Evolutionary conservation across 306 rosid genomes (phyloP).

Genomic region (Amphicarpaea edgeworthii): DNA sequence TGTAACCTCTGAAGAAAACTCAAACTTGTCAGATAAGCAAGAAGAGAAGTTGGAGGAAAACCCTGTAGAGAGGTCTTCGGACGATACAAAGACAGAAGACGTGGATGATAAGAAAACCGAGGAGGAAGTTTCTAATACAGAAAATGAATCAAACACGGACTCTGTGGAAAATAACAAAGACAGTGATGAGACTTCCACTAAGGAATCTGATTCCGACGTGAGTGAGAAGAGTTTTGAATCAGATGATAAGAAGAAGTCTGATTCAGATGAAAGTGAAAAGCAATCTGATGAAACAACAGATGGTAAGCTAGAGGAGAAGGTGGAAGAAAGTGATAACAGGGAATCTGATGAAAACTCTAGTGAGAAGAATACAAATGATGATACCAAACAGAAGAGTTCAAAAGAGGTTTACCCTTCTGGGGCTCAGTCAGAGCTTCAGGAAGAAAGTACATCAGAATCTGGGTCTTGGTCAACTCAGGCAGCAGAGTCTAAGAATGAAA

Average conservation of each 20-base stretch:
- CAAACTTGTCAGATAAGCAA: conserved; percentile 47
- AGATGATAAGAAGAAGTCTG: conserved; percentile 60
- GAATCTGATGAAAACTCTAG: conserved; percentile 59
- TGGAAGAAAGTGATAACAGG: conserved; percentile 62
- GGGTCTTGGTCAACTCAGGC: conserved; percentile 87
- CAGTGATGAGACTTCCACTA: conserved; percentile 44
- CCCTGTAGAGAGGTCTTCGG: conserved; percentile 49
- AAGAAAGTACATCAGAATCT: conserved; percentile 68
- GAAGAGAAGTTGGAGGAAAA: conserved; percentile 56
- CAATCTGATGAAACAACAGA: conserved; percentile 56
- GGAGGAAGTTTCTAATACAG: conserved; percentile 56
- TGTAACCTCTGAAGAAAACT: conserved; percentile 54
- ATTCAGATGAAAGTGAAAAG: conserved; percentile 59
- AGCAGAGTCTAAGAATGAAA: conserved; percentile 87
- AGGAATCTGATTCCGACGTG: conserved; percentile 51
- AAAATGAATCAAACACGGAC: conserved; percentile 56
- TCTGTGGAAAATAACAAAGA: conserved; percentile 45
- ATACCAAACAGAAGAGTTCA: conserved; percentile 58
- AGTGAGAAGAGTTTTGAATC: conserved; percentile 56
- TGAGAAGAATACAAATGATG: conserved; percentile 58
- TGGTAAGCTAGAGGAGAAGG: conserved; percentile 67
- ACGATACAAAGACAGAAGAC: conserved; percentile 57
- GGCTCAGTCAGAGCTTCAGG: conserved; percentile 87
- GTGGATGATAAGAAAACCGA: conserved; percentile 53
- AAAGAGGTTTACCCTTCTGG: conserved; percentile 88